Evolutionary conservation across 768 basidiomycete species (phyloP).

Genomic region (Dioszegia crocea): DNA sequence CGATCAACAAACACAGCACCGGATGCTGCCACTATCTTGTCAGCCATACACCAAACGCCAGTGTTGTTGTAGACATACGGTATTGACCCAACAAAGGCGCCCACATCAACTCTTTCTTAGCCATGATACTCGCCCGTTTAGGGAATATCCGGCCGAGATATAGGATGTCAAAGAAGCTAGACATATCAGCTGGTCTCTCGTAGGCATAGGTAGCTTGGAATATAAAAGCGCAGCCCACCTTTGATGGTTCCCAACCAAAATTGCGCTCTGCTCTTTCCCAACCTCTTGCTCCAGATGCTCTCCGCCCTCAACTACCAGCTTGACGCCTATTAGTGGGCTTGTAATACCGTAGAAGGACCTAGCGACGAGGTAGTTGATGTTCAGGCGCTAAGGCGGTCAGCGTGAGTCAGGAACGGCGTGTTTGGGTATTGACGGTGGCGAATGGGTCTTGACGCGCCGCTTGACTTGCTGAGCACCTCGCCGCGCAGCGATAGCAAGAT

Average conservation of each 20-base stretch:
- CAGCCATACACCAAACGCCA: not conserved
- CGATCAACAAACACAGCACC: slow-evolving; percentile 90
- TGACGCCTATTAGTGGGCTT: slow-evolving; percentile 62
- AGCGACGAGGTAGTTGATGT: slow-evolving; percentile 80
- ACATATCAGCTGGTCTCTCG: not conserved
- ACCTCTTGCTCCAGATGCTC: slow-evolving; percentile 59
- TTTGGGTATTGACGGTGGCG: too few relatives aligned
- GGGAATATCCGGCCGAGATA: slow-evolving; percentile 82
- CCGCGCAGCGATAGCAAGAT: too few relatives aligned
- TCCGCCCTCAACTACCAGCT: slow-evolving; percentile 75
- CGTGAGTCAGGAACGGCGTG: not conserved
- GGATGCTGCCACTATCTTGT: slow-evolving; percentile 62
- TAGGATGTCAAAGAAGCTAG: slow-evolving; percentile 56
- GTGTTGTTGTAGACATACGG: slow-evolving; percentile 45
- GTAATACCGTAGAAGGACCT: slow-evolving; percentile 72
- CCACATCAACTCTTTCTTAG: slow-evolving; percentile 83
- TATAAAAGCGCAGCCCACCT: slow-evolving; percentile 46
- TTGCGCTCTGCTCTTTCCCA: slow-evolving; percentile 52
- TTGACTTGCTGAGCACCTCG: too few relatives aligned
- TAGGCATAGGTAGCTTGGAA: not conserved
- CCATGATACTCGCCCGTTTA: slow-evolving; percentile 75
- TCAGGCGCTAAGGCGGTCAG: slow-evolving; percentile 54
- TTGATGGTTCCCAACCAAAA: slow-evolving; percentile 87
- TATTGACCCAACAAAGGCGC: slow-evolving; percentile 80
- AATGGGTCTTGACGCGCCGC: too few relatives aligned